These are phyloP conservation scores for Dalbergia cultrata DNA, from an alignment of 306 rosid genomes.

Conservation along the genomic window DNA sequence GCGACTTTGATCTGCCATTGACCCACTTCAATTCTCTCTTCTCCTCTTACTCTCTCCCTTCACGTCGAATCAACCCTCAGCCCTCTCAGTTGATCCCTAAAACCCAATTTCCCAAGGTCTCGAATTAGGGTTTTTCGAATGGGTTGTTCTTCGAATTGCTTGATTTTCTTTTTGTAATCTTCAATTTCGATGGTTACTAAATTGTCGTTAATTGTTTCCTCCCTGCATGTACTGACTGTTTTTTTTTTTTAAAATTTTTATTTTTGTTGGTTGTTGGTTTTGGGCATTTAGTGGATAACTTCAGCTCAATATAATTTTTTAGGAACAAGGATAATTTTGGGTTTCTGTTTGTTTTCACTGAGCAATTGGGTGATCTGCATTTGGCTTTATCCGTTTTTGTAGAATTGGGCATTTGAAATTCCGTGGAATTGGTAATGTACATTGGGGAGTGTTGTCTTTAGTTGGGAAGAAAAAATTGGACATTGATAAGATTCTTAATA, in stretches of 20 bases:
- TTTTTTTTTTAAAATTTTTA: neutral
- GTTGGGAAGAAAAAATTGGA: neutral
- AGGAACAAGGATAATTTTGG: neutral
- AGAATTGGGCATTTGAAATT: constrained; percentile 21
- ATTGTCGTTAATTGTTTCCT: neutral
- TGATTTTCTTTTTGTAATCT: neutral
- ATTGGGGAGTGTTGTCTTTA: neutral
- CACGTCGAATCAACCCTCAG: neutral
- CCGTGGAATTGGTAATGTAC: constrained; percentile 31
- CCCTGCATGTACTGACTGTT: neutral
- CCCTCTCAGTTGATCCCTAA: neutral
- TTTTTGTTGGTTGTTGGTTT: neutral
- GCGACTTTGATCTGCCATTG: constrained; percentile 43
- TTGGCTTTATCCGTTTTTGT: neutral
- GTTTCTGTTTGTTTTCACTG: neutral
- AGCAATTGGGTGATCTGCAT: constrained; percentile 7
- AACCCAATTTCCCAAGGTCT: neutral
- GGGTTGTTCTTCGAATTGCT: neutral
- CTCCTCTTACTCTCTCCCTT: neutral
- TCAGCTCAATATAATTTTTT: neutral
- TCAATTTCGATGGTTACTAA: constrained; percentile 18
- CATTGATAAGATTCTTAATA: neutral
- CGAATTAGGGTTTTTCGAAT: constrained; percentile 56
- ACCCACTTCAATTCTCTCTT: constrained; percentile 30
- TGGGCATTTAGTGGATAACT: constrained; percentile 5